Conservation (phyloP, 441 rosid species). For the Isatis lusitanica region DNA sequence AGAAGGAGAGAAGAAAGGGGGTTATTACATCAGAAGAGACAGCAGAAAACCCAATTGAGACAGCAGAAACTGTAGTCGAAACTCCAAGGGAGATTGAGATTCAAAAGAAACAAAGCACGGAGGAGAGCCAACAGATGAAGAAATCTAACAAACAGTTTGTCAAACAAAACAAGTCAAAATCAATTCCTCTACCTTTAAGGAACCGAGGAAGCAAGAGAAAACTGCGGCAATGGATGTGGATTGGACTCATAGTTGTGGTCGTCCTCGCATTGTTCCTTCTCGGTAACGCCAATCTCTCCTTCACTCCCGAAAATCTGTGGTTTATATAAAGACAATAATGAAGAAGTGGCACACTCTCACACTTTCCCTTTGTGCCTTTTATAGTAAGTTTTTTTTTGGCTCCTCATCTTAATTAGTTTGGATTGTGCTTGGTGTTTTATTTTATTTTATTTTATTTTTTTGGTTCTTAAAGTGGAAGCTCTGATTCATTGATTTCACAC, state of each 20-base stretch:
- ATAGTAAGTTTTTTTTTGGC: slow-evolving; percentile 18
- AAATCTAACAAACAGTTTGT: slow-evolving; percentile 51
- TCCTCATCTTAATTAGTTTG: slow-evolving; percentile 23
- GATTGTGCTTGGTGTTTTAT: slow-evolving; percentile 27
- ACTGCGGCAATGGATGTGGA: slow-evolving; percentile 83
- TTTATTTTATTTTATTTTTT: not conserved
- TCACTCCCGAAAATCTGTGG: slow-evolving; percentile 33
- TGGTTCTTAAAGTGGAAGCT: slow-evolving; percentile 28
- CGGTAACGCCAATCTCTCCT: slow-evolving; percentile 50
- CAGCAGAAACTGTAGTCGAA: slow-evolving; percentile 41
- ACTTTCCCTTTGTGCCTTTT: slow-evolving; percentile 14
- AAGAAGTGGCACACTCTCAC: slow-evolving; percentile 18
- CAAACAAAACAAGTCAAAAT: slow-evolving; percentile 60
- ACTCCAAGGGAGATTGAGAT: slow-evolving; percentile 45
- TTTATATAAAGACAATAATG: slow-evolving; percentile 28
- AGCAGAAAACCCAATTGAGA: slow-evolving; percentile 25
- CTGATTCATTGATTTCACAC: slow-evolving; percentile 37
- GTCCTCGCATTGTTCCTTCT: slow-evolving; percentile 50
- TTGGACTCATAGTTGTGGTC: slow-evolving; percentile 36
- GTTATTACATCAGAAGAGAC: slow-evolving; percentile 31
- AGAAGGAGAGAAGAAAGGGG: slow-evolving; percentile 62
- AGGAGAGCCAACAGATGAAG: slow-evolving; percentile 40
- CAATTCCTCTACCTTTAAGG: slow-evolving; percentile 65
- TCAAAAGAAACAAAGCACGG: slow-evolving; percentile 41
- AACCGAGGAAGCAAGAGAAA: slow-evolving; percentile 64